Evolutionary conservation across 176 grass and related monocot species (phyloP), one percentile per base, ranked within the genome.

Genomic region (Calamus simplicifolius): DNA sequence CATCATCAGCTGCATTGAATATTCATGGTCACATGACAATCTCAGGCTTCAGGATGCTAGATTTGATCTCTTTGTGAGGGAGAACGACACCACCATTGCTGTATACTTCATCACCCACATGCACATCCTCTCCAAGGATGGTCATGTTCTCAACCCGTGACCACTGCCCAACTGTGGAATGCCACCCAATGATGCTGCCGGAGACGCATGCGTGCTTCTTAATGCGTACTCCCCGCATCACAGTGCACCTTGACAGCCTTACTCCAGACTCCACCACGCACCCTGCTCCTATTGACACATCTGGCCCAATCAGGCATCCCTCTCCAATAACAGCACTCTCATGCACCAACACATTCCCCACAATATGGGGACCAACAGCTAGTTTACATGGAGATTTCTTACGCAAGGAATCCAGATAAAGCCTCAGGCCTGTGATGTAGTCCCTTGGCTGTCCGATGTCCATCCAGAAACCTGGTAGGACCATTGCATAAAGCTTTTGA

Each of bases 401-500:
- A 78, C 77, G 71, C 43, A 90, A 29, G 5, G 90, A 95, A 27
- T 87, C 83, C 1, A 95, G 80, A 38, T 95, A 95, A 23, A 95
- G 83, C 51, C 74, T 78, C 35, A 95, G 76, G 4, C 90, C 90
- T 15, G 86, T 82, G 52, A 95, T 90, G 77, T 95, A 95, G 49
- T 90, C 90, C 67, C 72, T 95, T 51, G 86, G 86, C 65, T 90
- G 90, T 21, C 77, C 77, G 21, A 90, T 82, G 69, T 95, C 90
- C 90, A 95, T 95, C 90, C 90, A 95, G 69, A 95, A 95, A 48
- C 90, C 90, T 16, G 83, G 86, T 57, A 95, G 86, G n/a, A 95
- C 90, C 90, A 90, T 90, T 0, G 77, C 90, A 0, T 64, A 63
- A 12, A 95, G 81, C 52, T 84, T 60, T 62, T 73, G 51, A 52